phyloP scores from a whole-genome alignment of 306 rosid genomes.

The Ochetophila trinervis region DNA sequence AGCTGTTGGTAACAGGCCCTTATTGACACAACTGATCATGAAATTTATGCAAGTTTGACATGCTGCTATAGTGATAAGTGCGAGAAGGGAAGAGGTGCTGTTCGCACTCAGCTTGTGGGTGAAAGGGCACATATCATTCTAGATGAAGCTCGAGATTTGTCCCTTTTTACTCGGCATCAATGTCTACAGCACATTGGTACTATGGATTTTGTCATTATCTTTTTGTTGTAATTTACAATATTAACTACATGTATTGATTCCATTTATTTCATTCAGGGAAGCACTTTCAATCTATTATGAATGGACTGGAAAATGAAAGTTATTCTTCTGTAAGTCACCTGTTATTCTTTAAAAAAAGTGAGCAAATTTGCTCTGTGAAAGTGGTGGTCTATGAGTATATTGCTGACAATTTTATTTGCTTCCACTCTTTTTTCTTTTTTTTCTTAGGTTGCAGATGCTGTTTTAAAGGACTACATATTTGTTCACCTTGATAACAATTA shows the following conservation, averaged over 20 bases:
- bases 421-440: conserved; percentile 14
- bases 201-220: not conserved
- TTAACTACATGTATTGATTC: conserved; percentile 22
- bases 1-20: conserved; percentile 63
- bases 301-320: conserved; percentile 48
- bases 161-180: conserved; percentile 56
- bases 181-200: conserved; percentile 80
- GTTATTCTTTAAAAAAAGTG: conserved; percentile 12
- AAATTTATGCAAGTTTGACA: conserved; percentile 67
- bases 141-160: conserved; percentile 68
- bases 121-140: conserved; percentile 86
- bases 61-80: conserved; percentile 55
- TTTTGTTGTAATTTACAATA: conserved; percentile 7
- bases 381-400: not conserved
- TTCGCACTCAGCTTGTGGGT: conserved; percentile 80
- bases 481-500: conserved; percentile 79
- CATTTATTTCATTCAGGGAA: conserved; percentile 50
- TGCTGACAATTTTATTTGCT: not conserved
- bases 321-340: conserved; percentile 51
- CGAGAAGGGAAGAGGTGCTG: conserved; percentile 72
- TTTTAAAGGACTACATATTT: conserved; percentile 62
- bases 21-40: conserved; percentile 65
- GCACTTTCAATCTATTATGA: conserved; percentile 68
- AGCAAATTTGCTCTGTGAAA: conserved; percentile 9
- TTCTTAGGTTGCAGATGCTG: conserved; percentile 67